Evolutionary conservation across 2,329 filamentous ascomycete genomes (phyloP), one percentile per base, ranked within the genome.

Genomic region (Botrytis porri): DNA sequence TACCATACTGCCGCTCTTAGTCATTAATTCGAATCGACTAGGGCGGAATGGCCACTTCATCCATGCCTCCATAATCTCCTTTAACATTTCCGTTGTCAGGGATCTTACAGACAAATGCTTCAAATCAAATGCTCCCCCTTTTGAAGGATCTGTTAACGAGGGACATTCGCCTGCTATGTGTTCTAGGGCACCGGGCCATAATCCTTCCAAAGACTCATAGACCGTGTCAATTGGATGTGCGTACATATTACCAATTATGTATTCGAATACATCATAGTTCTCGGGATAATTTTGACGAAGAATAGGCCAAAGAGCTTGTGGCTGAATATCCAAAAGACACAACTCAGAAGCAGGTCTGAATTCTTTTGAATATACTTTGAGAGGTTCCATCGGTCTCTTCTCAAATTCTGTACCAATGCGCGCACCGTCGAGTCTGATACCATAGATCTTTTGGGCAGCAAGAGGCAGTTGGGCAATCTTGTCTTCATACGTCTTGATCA

Each of bases 241-340:
- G 63, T 85, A 79, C 45, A 90, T 76, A 25, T 81, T 78, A 41
- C 82, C 78, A 32, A 86, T 77, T 64, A 90, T 83, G n/a, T 88
- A 78, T 57, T 89, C 86, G 35, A 89, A 86, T 16, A 84, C 82
- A 77, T 88, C 86, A 62, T 84, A 86, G 1, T 78, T 77, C 12
- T 72, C 63, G 3, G 73, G 71, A 35, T 74, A 76, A 51, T 79
- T 81, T 71, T 86, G 80, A 10, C 84, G 84, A 32, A 90, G 78
- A 2, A 88, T 77, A 1, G 83, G 84, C 76, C 85, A 84, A 74
- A 86, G 82, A 4, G 84, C 79, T 76, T 86, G 86, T 5, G 93
- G 92, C 76, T 90, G 87, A 73, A 93, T 84, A 80, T 94, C 92
- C 25, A 94, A 80, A 5, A 95, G 86, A 18, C 84, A 82, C 72